phyloP scores from a whole-genome alignment of 148 eudicot species.

The Rhododendron ovatum region DNA sequence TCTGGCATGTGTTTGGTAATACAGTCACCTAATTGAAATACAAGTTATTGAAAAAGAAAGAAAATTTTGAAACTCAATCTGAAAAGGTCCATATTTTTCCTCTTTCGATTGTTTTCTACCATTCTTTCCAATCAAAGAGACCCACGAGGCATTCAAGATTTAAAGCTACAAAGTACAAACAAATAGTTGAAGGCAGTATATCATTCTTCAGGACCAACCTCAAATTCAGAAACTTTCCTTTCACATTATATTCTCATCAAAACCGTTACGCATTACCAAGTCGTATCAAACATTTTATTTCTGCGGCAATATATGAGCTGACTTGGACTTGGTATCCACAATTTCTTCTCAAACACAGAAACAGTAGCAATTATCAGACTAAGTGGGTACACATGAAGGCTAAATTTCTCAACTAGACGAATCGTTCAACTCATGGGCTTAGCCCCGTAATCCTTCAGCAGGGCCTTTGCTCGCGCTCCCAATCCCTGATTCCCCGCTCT shows the following conservation, averaged over 20 bases:
- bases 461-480: too few species aligned
- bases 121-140: background rate
- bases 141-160: background rate
- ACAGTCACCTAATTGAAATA: background rate
- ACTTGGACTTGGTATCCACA: background rate
- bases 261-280: too few species aligned
- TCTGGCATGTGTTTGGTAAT: background rate
- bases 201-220: background rate
- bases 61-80: background rate
- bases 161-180: too few species aligned
- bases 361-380: background rate
- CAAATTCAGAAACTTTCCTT: background rate
- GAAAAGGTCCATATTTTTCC: background rate
- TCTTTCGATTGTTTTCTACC: background rate
- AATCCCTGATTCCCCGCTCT: too few species aligned
- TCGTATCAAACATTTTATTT: too few species aligned
- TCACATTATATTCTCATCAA: background rate
- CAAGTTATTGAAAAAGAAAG: background rate
- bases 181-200: background rate
- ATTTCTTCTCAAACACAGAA: background rate
- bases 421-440: too few species aligned
- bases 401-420: background rate
- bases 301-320: background rate
- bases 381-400: background rate
- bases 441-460: too few species aligned